Conservation (phyloP, 352 stramenopile species). For the Aphanomyces cochlioides region DNA sequence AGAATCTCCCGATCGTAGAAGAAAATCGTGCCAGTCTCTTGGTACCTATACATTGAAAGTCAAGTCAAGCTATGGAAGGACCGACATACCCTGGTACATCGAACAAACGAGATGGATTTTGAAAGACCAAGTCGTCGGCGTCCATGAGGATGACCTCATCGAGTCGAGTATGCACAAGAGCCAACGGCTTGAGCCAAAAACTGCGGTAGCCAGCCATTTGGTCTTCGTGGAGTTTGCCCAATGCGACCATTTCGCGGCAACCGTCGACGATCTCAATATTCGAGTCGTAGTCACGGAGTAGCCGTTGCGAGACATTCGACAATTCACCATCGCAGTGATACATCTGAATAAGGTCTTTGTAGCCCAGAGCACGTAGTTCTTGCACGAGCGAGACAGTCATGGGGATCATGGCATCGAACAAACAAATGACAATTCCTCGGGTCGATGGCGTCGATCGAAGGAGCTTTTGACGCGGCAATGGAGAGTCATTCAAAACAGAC, state of each 20-base stretch:
- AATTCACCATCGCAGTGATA: conserved; percentile 43
- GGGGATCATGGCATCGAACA: conserved; percentile 36
- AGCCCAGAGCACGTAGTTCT: conserved; percentile 40
- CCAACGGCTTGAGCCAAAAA: conserved; percentile 33
- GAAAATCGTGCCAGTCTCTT: conserved; percentile 26
- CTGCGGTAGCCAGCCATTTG: conserved; percentile 18
- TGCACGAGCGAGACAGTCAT: conserved; percentile 43
- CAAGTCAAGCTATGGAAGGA: neutral
- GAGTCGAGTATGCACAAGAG: conserved; percentile 46
- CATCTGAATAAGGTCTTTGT: conserved; percentile 42
- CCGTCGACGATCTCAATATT: conserved; percentile 17
- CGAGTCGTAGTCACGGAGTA: conserved; percentile 30
- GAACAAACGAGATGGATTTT: conserved; percentile 44
- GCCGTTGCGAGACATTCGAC: conserved; percentile 27
- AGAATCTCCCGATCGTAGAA: conserved; percentile 39
- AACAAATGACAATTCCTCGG: conserved; percentile 24
- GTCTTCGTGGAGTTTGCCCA: neutral
- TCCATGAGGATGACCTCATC: conserved; percentile 54
- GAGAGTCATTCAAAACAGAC: too few species aligned
- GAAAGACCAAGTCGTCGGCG: conserved; percentile 48
- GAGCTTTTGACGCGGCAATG: too few species aligned
- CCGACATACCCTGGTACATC: conserved; percentile 30
- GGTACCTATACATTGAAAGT: conserved; percentile 13
- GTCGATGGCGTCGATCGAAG: neutral
- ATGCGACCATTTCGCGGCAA: conserved; percentile 23